A percentile compares a stretch with the other conserved stretches of the same genome.
Conservation (phyloP, 208 protist genomes). For the Acanthamoeba sp. region DNA sequence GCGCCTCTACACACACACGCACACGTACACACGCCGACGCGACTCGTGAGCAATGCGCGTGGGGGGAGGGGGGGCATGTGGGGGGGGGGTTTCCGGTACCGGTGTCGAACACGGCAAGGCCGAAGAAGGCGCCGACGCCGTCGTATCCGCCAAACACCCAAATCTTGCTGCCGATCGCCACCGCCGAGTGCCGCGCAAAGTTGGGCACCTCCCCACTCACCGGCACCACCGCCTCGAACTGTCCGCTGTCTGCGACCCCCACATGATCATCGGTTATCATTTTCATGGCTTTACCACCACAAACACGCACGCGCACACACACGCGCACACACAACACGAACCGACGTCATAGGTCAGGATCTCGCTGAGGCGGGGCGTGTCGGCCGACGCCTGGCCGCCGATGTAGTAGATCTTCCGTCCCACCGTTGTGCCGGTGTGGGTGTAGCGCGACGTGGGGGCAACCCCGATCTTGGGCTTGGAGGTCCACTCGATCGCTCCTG, state of each 20-base stretch:
- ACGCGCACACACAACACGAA: neutral
- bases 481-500: constrained; percentile 18
- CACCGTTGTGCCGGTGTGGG: constrained; percentile 37
- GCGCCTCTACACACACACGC: neutral
- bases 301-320: neutral
- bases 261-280: neutral
- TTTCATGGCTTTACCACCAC: neutral
- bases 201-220: constrained; percentile 18
- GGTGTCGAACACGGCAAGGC: constrained; percentile 29
- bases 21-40: too few relatives aligned
- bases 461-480: neutral
- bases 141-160: constrained; percentile 63
- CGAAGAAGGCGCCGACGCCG: constrained; percentile 9
- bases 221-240: neutral
- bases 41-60: neutral
- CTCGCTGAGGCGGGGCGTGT: neutral
- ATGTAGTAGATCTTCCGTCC: constrained; percentile 57
- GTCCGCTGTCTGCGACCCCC: neutral
- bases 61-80: neutral
- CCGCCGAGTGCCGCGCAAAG: constrained; percentile 46
- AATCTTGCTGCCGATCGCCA: constrained; percentile 10
- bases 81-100: neutral
- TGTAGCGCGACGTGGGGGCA: neutral
- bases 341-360: constrained; percentile 15
- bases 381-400: neutral